A percentile compares a stretch with the other conserved stretches of the same genome.
Evolutionary conservation across 192 early-diverging fungal species (phyloP).

Genomic region (Backusella macrospora): DNA sequence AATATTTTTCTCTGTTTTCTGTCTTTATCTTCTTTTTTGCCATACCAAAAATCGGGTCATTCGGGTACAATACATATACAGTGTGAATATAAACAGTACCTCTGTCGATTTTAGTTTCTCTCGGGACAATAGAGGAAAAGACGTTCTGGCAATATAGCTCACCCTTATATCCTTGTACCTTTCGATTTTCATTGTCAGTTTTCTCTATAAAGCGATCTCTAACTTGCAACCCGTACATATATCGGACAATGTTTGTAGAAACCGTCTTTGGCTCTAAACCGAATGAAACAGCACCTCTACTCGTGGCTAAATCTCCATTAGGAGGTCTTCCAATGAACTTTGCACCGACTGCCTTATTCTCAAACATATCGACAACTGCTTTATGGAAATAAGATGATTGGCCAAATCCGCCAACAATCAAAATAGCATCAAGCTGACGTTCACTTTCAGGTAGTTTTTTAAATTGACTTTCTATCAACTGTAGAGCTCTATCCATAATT

Average conservation of each 20-base stretch:
- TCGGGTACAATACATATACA: neutral
- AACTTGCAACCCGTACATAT: neutral
- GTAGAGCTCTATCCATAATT: neutral
- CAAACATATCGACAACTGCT: neutral
- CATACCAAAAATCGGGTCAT: constrained; percentile 1
- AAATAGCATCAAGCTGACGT: neutral
- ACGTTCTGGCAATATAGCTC: neutral
- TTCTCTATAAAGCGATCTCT: neutral
- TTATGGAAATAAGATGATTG: constrained; percentile 7
- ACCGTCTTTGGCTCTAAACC: neutral
- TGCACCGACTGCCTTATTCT: neutral
- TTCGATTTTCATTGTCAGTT: neutral
- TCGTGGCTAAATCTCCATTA: neutral
- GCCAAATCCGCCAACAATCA: neutral
- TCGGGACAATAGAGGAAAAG: neutral
- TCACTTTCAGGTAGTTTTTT: neutral
- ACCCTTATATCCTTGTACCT: neutral
- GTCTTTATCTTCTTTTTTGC: too few relatives aligned
- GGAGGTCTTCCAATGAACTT: neutral
- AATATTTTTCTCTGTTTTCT: neutral
- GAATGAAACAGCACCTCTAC: constrained; percentile 1
- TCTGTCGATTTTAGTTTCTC: neutral
- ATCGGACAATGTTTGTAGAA: neutral
- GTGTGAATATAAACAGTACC: constrained; percentile 2
- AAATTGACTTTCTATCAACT: neutral